Evolutionary conservation across 148 eudicot genomes (phyloP), one percentile per base, ranked within the genome.

Genomic region (Spergularia bocconei): DNA sequence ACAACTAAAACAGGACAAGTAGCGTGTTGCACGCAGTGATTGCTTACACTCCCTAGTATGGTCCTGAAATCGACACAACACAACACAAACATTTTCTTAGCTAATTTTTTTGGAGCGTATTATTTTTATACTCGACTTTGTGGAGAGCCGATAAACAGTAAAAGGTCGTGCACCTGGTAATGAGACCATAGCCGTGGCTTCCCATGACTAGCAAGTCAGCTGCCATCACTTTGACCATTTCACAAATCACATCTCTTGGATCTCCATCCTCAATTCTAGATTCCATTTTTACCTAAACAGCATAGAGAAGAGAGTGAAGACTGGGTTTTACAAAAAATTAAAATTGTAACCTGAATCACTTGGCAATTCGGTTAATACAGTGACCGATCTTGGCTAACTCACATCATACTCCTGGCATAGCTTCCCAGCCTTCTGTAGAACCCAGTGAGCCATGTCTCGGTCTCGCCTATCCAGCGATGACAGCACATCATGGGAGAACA

Each of bases 141-240:
- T 29, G 36, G 36, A 29, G 36, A 29, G 36, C 36, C n/a, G n/a
- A 29, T 29, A 29, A 29, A 29, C 2, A 29, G 36, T 4, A 29
- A 29, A 29, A 29, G 2, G 36, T 29, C 36, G 36, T 4, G 36
- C 14, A 93, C 96, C 98, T 93, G 67, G 90, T 82, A 61, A 88
- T 63, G 21, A 75, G 70, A 66, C 98, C 90, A 63, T 89, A 91
- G 48, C 92, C 96, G 56, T 85, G 98, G 79, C 88, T 86, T 55
- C 98, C 98, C 88, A 89, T 80, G 39, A 93, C 91, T 44, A 89
- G 83, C 84, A 93, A 63, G 59, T 89, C 92, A 25, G 88, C 87
- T 14, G 67, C 61, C 69, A 88, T 60, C 29, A 29, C 77, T 66
- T 93, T 87, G 1, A 80, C 96, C 84, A 74, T 83, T 60, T 85